Evolutionary conservation across 208 protist species (phyloP), one percentile per base, ranked within the genome.

Genomic region (Wallacemonas collosoma): DNA sequence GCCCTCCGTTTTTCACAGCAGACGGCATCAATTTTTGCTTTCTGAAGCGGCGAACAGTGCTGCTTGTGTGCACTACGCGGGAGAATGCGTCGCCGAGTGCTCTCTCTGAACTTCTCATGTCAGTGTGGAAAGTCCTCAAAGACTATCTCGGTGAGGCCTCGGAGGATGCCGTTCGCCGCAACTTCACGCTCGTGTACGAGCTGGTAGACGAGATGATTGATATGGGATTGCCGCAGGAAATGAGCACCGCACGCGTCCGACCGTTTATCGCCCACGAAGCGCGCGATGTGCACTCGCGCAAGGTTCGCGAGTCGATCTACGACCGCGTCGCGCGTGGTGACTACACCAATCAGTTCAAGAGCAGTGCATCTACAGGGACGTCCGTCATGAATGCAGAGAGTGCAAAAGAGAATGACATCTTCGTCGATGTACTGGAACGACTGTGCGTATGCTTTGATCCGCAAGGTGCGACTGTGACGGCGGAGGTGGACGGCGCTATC

Each of bases 101-200:
- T 7, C 73, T 83, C 2, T 38, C 96, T 15, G 95, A 98, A 69
- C 68, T 95, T 2, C 74, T 98, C 14, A 56, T 77, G 17, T 73
- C 88, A 8, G 67, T 96, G 1, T 64, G 85, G 41, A 81, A 82
- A 56, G 65, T 98, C 1, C 88, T 97, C 26, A 89, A 85, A 68
- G 94, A 98, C 67, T 97, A 90, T 72, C 77, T 95, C 57, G 92
- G 93, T 5, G 83, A 94, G 2, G 66, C 98, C 41, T 91, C 72
- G 41, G 96, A 98, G 75, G 87, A 98, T 47, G 77, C 81, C 54
- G 72, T 98, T 17, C 76, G 88, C 5, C 76, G 79, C 50, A 98
- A 98, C 80, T 97, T 98, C 44, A 75, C 94, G 14, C 79, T 98
- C 9, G 75, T 97, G 17, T 98, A 98, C 75, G 93, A 98, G 73